Evolutionary conservation across 345 rosid genomes (phyloP).

Genomic region (Eucalyptus sp.): DNA sequence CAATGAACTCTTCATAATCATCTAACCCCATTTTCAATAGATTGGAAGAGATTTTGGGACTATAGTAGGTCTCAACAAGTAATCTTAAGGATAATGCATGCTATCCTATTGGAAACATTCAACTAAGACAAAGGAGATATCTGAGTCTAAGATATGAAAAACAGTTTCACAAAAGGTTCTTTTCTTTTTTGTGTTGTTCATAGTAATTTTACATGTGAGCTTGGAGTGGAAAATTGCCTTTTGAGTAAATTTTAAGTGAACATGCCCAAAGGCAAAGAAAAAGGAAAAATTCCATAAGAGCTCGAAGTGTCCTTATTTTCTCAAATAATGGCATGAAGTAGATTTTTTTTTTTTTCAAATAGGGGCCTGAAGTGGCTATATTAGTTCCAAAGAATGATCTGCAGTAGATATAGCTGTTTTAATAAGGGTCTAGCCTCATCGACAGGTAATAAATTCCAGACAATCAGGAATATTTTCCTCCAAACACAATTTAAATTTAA

Average conservation of each 20-base stretch:
- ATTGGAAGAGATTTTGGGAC: no score
- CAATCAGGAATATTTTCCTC: no score
- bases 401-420: rapidly evolving
- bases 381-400: no score
- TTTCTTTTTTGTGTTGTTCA: neutral
- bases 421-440: no score
- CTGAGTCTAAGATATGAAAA: neutral
- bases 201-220: neutral
- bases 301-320: rapidly evolving
- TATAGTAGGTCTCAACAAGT: neutral
- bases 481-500: no score
- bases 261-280: neutral
- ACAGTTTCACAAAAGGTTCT: neutral
- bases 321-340: no score
- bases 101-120: neutral
- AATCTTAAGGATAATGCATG: neutral
- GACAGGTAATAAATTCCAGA: rapidly evolving
- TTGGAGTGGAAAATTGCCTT: neutral
- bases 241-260: neutral
- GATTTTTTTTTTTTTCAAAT: rapidly evolving
- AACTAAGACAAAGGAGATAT: neutral
- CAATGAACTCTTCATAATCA: no score
- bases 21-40: no score
- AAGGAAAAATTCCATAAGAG: no score
- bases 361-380: rapidly evolving